A percentile compares a stretch with the other conserved stretches of the same genome.
phyloP scores from a whole-genome alignment of 2,329 filamentous ascomycete genomes.

The Leptoxyphium fumago region DNA sequence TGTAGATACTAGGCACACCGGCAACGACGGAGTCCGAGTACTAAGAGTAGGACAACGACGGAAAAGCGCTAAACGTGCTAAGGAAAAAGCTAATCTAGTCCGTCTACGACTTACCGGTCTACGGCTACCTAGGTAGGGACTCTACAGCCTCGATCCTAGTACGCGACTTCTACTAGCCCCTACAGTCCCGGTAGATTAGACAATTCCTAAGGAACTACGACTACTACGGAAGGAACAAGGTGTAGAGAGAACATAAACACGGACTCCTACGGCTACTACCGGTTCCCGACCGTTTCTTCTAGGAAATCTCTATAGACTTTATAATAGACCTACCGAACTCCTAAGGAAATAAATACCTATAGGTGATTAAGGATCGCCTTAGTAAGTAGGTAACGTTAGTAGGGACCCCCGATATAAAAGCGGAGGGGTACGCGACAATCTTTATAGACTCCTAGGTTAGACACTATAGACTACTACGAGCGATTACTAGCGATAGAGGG shows the following conservation, averaged over 20 bases:
- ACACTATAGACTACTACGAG: neutral
- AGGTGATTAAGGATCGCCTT: neutral
- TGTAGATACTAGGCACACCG: neutral
- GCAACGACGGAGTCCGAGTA: neutral
- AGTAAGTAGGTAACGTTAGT: neutral
- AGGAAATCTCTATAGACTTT: neutral
- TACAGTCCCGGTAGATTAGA: neutral
- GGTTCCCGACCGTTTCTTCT: neutral
- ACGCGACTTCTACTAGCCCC: neutral
- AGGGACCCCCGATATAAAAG: neutral
- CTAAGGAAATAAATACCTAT: conserved; percentile 1
- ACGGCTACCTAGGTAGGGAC: neutral
- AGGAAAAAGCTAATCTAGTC: neutral
- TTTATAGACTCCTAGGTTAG: conserved; percentile 1
- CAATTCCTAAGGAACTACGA: neutral
- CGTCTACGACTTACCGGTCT: neutral
- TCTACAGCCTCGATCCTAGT: neutral
- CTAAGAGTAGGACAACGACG: neutral
- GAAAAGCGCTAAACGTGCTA: neutral
- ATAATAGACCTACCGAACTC: neutral
- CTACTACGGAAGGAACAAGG: neutral
- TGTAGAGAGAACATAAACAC: conserved; percentile 1
- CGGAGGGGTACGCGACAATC: neutral
- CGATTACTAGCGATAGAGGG: neutral
- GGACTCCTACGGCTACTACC: neutral